Conservation (phyloP, 108 stramenopile species). For the Aurantiochytrium sp. region DNA sequence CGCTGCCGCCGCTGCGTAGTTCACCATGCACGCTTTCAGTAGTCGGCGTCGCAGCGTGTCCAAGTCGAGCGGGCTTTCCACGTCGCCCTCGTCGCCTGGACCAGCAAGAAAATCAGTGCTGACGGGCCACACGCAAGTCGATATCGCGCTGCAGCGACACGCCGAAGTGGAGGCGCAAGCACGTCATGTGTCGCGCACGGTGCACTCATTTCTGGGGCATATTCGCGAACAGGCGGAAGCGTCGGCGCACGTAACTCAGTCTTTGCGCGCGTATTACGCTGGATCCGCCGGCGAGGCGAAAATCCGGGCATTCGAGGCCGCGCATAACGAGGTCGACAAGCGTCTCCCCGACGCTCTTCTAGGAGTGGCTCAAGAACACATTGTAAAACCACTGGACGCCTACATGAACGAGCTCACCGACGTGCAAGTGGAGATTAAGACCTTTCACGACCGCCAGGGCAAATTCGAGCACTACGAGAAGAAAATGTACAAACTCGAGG, state of each 20-base stretch:
- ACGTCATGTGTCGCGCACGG: neutral
- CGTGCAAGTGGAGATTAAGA: neutral
- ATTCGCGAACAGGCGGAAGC: neutral
- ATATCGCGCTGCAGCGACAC: neutral
- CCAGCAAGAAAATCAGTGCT: neutral
- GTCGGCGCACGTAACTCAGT: neutral
- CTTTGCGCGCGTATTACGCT: neutral
- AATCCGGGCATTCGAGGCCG: neutral
- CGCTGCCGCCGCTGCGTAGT: no score
- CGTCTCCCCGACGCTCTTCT: neutral
- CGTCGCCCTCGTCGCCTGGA: neutral
- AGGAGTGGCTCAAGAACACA: neutral
- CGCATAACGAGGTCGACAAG: neutral
- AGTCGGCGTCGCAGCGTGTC: neutral
- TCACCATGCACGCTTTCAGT: neutral
- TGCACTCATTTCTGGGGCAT: neutral
- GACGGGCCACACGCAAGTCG: neutral
- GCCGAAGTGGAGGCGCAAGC: neutral
- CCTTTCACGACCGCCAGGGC: neutral
- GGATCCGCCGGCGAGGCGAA: neutral
- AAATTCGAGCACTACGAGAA: neutral
- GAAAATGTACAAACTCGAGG: neutral
- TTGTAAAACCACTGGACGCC: neutral
- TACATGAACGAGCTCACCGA: constrained; percentile 5
- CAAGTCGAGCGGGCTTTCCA: neutral